phyloP scores from a whole-genome alignment of 768 basidiomycete species.

The Favolaschia claudopus region DNA sequence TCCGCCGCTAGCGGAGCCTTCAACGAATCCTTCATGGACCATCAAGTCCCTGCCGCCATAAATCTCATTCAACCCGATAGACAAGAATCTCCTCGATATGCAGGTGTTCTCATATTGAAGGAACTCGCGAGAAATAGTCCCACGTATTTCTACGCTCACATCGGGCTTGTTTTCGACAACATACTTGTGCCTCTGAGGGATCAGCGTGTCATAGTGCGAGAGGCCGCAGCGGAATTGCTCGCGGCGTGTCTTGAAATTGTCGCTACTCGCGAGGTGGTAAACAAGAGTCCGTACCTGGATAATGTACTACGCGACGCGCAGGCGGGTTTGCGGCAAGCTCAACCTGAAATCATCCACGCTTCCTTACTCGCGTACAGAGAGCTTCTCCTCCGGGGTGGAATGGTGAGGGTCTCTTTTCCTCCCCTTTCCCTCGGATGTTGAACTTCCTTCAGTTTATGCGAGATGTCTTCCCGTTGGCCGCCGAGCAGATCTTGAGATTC shows the following conservation, averaged over 20 bases:
- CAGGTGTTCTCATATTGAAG: slow-evolving; percentile 92
- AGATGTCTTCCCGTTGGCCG: slow-evolving; percentile 84
- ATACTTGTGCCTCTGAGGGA: slow-evolving; percentile 92
- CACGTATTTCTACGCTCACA: slow-evolving; percentile 86
- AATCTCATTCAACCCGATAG: slow-evolving; percentile 82
- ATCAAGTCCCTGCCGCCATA: slow-evolving; percentile 85
- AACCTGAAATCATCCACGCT: slow-evolving; percentile 92
- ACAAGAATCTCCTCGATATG: slow-evolving; percentile 87
- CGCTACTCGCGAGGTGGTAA: slow-evolving; percentile 72
- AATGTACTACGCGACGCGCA: slow-evolving; percentile 93
- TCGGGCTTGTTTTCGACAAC: slow-evolving; percentile 88
- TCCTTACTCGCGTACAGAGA: slow-evolving; percentile 92
- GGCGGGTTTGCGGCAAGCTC: slow-evolving; percentile 76
- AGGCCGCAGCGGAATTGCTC: slow-evolving; percentile 93
- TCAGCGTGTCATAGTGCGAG: slow-evolving; percentile 87
- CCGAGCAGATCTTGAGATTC: slow-evolving; percentile 90
- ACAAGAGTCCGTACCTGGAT: slow-evolving; percentile 68
- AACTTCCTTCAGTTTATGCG: slow-evolving; percentile 74
- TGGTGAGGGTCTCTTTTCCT: slow-evolving; percentile 61
- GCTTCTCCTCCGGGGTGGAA: slow-evolving; percentile 90
- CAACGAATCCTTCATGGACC: slow-evolving; percentile 90
- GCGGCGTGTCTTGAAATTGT: slow-evolving; percentile 93
- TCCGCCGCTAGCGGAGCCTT: slow-evolving; percentile 84
- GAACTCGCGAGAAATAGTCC: slow-evolving; percentile 92
- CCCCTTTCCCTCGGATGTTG: neutral